Evolutionary conservation across 805 yeast genomes (phyloP).

Genomic region (Myxozyma neglecta): DNA sequence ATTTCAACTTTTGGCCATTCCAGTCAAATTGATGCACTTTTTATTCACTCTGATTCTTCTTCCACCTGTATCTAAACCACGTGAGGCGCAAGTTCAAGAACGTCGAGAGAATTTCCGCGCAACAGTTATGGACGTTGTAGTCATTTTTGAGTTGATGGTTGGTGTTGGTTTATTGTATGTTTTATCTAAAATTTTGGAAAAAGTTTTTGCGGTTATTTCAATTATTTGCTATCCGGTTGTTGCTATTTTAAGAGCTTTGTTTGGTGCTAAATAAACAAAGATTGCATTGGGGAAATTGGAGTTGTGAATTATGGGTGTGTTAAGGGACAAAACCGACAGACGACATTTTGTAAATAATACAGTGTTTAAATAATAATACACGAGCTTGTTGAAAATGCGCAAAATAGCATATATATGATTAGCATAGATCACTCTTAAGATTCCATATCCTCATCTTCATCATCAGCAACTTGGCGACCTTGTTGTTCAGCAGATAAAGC

Average conservation of each 20-base stretch:
- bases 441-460: conserved; percentile 11
- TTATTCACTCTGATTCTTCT: neutral
- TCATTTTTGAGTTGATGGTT: conserved; percentile 7
- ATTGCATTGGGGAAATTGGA: neutral
- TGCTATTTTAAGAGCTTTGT: conserved; percentile 2
- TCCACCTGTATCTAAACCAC: neutral
- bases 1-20: neutral
- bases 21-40: neutral
- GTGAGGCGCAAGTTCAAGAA: neutral
- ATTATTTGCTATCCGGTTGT: conserved; percentile 17
- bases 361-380: neutral
- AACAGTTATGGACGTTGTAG: conserved; percentile 11
- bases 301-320: neutral
- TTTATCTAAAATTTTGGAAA: neutral
- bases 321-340: neutral
- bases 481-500: conserved; percentile 66
- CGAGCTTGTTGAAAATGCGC: neutral
- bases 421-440: neutral
- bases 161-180: conserved; percentile 4
- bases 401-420: neutral
- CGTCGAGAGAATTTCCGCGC: conserved; percentile 6
- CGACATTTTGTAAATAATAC: neutral
- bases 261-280: neutral
- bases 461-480: neutral
- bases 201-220: neutral